A percentile compares a stretch with the other conserved stretches of the same genome.
phyloP scores from a whole-genome alignment of 306 rosid genomes.

The Canavalia ensiformis region DNA sequence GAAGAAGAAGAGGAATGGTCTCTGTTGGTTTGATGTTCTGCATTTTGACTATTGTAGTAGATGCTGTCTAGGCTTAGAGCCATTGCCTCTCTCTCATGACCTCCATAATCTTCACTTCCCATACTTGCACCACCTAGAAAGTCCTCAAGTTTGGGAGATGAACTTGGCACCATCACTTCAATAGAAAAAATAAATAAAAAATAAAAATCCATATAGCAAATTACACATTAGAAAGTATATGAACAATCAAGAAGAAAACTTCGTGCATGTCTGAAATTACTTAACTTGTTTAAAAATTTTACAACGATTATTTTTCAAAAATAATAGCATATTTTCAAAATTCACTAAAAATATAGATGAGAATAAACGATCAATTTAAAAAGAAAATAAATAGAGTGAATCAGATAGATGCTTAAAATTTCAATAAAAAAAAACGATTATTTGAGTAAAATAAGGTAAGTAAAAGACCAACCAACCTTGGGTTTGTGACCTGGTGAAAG shows the following conservation, averaged over 20 bases:
- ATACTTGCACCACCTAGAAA: slow-evolving; percentile 80
- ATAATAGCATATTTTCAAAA: too few relatives aligned
- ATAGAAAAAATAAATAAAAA: neutral
- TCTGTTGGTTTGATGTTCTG: slow-evolving; percentile 48
- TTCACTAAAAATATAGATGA: neutral
- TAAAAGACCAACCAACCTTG: slow-evolving; percentile 54
- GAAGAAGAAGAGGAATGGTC: slow-evolving; percentile 50
- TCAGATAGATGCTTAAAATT: too few relatives aligned
- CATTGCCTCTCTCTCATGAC: slow-evolving; percentile 77
- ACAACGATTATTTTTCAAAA: too few relatives aligned
- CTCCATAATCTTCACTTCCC: slow-evolving; percentile 64
- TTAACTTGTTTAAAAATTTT: too few relatives aligned
- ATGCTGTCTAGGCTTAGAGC: slow-evolving; percentile 77
- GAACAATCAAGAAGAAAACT: neutral
- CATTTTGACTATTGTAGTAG: slow-evolving; percentile 64
- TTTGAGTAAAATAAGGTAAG: too few relatives aligned
- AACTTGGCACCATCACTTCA: slow-evolving; percentile 67
- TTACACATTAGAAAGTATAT: neutral
- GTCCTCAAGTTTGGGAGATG: slow-evolving; percentile 89
- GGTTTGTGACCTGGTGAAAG: slow-evolving; percentile 67
- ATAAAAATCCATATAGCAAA: neutral
- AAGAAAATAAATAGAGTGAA: too few relatives aligned
- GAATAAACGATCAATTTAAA: too few relatives aligned
- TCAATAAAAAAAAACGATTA: too few relatives aligned
- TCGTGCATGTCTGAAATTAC: too few relatives aligned